These are phyloP conservation scores for Solanum paucissectum DNA, from an alignment of 257 asterid genomes.

Conservation along the genomic window DNA sequence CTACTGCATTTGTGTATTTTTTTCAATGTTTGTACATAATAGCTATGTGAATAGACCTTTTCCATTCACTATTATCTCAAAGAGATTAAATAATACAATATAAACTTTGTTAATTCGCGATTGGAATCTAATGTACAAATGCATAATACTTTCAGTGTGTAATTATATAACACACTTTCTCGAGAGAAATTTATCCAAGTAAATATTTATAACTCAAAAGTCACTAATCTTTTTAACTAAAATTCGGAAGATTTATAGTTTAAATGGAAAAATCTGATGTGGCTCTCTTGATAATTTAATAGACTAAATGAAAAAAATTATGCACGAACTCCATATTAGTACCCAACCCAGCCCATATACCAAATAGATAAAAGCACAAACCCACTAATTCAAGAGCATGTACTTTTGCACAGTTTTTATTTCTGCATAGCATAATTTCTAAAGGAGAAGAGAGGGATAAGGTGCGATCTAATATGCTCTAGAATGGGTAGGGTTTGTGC, in stretches of 20 bases:
- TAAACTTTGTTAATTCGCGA: neutral
- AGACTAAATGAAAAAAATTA: neutral
- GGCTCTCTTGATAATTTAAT: neutral
- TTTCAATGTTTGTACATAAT: neutral
- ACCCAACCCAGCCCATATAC: neutral
- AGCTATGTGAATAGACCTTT: neutral
- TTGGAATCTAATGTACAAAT: neutral
- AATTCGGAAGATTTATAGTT: neutral
- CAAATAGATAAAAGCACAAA: neutral
- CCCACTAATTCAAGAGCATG: neutral
- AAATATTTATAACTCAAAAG: neutral
- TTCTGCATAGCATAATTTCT: neutral
- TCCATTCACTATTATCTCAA: neutral
- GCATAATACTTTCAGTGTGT: neutral
- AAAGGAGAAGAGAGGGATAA: neutral
- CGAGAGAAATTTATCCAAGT: neutral
- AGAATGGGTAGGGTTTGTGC: neutral
- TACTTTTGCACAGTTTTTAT: neutral
- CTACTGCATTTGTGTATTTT: neutral
- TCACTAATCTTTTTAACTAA: neutral
- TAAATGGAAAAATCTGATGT: neutral
- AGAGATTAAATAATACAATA: neutral
- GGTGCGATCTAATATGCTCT: neutral
- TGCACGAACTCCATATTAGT: neutral
- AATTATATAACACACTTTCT: neutral